These are phyloP conservation scores for Silene conica DNA, from an alignment of 148 eudicot species.

Conservation along the genomic window DNA sequence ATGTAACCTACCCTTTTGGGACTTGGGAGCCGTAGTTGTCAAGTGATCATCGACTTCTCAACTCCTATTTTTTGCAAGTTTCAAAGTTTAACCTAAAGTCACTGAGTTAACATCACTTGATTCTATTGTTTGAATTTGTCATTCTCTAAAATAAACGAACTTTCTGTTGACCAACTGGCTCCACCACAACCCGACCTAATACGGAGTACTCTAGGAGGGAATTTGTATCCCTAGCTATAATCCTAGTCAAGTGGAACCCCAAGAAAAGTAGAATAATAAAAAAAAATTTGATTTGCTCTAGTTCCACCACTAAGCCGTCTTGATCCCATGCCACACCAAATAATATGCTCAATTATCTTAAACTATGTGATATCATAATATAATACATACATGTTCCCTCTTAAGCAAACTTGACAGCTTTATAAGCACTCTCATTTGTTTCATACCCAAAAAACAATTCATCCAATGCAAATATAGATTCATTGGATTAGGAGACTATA, in stretches of 20 bases:
- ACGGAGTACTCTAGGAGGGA: too few species aligned
- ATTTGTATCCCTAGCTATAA: background rate
- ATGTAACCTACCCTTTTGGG: too few species aligned
- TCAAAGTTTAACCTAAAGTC: too few species aligned
- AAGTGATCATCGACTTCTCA: too few species aligned
- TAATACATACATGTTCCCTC: conserved; percentile 21
- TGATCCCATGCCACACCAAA: conserved; percentile 12
- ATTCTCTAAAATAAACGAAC: too few species aligned
- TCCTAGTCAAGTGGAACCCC: conserved; percentile 2
- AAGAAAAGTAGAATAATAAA: background rate
- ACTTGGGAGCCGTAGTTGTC: too few species aligned
- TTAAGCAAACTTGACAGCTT: conserved; percentile 29
- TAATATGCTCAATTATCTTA: conserved; percentile 10
- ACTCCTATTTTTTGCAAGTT: too few species aligned
- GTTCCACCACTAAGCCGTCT: conserved; percentile 14
- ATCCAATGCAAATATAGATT: conserved; percentile 18
- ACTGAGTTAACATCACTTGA: too few species aligned
- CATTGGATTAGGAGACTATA: conserved; percentile 33
- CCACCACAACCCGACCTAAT: too few species aligned
- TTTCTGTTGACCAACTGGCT: too few species aligned
- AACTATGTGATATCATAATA: background rate
- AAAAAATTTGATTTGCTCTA: background rate
- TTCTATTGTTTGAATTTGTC: too few species aligned
- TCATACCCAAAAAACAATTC: conserved; percentile 23
- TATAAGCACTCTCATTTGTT: conserved; percentile 27